Evolutionary conservation across 495 filamentous ascomycete species (phyloP), one percentile per base, ranked within the genome.

Genomic region (Achaetomiella virescens): DNA sequence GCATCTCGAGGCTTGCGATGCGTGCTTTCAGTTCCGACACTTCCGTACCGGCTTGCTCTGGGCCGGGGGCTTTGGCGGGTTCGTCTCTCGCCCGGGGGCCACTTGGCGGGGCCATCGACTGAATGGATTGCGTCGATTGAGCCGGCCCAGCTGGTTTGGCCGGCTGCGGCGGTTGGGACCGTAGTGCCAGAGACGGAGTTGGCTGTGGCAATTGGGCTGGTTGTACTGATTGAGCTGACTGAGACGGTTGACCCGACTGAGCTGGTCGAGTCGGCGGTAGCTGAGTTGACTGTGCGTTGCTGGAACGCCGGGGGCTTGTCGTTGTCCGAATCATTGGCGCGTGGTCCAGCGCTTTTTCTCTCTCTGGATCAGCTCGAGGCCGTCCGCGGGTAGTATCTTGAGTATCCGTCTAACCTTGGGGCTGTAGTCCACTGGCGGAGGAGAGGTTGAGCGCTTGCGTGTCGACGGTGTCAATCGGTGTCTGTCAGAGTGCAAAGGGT

Each of bases 361-460:
- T 48, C 12, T 48, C 43, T 21, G 44, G 38, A 6, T 50, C 57
- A 10, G 4, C 1, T 7, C 31, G 42, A 18, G 48, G 6, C 27
- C 20, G 38, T 10, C 10, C 12, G 1, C n/a, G 22, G 15, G 36
- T 33, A 35, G 1, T 6, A 24, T 52, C 42, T n/a, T 29, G 36
- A 15, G n/a, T 17, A 15, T 1, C 3, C 55, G 47, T 15, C 33
- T 58, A 8, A 15, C 27, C 47, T 57, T 57, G 12, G 54, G 37
- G 15, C 37, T 52, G 15, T 22, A 20, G 8, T 45, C 42, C 7
- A 0, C 2, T 31, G 43, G 11, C n/a, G 25, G 18, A 1, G 60
- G 55, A 3, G 60, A 59, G 24, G 36, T 7, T 12, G 60, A 59
- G n/a, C 60, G 55, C 43, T 62, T 62, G 35, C 52, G 55, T 9